A percentile compares a stretch with the other conserved stretches of the same genome.
Conservation (phyloP, 805 yeast species). For the Yamadazyma akitaensis region DNA sequence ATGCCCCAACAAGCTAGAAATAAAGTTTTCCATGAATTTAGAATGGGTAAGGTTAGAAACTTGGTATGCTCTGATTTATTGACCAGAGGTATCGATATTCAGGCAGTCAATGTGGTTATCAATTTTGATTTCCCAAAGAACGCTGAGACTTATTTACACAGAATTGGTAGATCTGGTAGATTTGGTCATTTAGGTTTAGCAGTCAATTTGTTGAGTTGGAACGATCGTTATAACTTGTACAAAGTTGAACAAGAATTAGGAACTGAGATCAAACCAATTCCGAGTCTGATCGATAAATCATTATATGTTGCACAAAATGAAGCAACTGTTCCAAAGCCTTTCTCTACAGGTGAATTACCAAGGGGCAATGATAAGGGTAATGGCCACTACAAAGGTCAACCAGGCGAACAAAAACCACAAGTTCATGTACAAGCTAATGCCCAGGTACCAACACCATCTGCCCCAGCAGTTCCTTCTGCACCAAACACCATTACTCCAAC, state of each 20-base stretch:
- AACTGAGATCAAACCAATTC: slow-evolving; percentile 95
- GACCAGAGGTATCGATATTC: slow-evolving; percentile 98
- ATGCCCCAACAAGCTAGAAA: slow-evolving; percentile 98
- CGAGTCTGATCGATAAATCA: slow-evolving; percentile 84
- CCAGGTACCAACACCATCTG: slow-evolving; percentile 6
- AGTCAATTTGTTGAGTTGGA: slow-evolving; percentile 93
- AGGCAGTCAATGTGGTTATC: slow-evolving; percentile 96
- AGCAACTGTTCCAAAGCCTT: slow-evolving; percentile 81
- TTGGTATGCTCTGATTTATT: slow-evolving; percentile 94
- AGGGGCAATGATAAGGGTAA: slow-evolving; percentile 35
- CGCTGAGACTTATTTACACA: slow-evolving; percentile 95
- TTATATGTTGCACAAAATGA: slow-evolving; percentile 83
- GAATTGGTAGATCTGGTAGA: slow-evolving; percentile 99
- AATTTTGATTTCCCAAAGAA: slow-evolving; percentile 98
- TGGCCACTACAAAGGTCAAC: slow-evolving; percentile 49
- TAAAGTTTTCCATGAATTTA: slow-evolving; percentile 96
- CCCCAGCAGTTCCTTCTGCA: slow-evolving; percentile 5
- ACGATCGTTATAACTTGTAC: slow-evolving; percentile 89
- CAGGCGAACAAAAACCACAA: slow-evolving; percentile 16
- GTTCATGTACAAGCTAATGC: slow-evolving; percentile 10
- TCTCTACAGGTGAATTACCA: slow-evolving; percentile 65
- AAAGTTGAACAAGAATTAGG: slow-evolving; percentile 97
- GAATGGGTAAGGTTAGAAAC: slow-evolving; percentile 97
- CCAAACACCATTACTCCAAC: slow-evolving; percentile 8
- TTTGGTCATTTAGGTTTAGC: slow-evolving; percentile 98